A percentile compares a stretch with the other conserved stretches of the same genome.
Evolutionary conservation across 2,329 filamentous ascomycete genomes (phyloP).

Genomic region (Chaetoscypha palmicola): DNA sequence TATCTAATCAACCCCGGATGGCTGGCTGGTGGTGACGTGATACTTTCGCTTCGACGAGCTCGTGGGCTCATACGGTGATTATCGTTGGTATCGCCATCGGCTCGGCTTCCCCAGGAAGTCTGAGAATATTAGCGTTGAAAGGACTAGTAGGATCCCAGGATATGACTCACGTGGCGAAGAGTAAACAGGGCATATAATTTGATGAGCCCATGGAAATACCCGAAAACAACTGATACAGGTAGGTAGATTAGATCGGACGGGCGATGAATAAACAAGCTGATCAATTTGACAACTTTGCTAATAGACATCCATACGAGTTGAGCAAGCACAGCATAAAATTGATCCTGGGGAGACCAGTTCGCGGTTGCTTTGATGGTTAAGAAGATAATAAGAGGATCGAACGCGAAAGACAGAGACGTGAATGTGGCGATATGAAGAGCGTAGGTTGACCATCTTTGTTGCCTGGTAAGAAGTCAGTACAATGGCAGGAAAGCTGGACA

Average conservation of each 20-base stretch:
- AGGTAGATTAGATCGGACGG: slow-evolving; percentile 74
- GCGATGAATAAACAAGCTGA: slow-evolving; percentile 79
- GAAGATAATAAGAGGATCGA: slow-evolving; percentile 67
- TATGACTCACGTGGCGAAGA: slow-evolving; percentile 66
- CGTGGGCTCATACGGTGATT: slow-evolving; percentile 45
- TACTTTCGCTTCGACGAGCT: slow-evolving; percentile 29
- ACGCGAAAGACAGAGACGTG: slow-evolving; percentile 75
- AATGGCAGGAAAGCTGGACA: not conserved
- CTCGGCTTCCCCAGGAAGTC: slow-evolving; percentile 94
- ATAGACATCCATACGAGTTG: slow-evolving; percentile 74
- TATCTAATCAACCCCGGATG: slow-evolving; percentile 39
- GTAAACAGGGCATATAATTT: slow-evolving; percentile 84
- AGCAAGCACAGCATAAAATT: slow-evolving; percentile 49
- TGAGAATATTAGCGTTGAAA: slow-evolving; percentile 34
- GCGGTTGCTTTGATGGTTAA: slow-evolving; percentile 63
- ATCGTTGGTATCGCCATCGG: slow-evolving; percentile 82
- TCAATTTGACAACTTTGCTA: slow-evolving; percentile 85
- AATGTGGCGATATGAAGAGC: slow-evolving; percentile 89
- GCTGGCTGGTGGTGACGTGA: slow-evolving; percentile 40
- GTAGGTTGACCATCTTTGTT: slow-evolving; percentile 90
- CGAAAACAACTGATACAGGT: slow-evolving; percentile 81
- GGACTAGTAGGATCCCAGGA: no score
- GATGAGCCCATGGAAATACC: slow-evolving; percentile 87
- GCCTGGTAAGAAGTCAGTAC: slow-evolving; percentile 44
- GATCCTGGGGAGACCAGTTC: slow-evolving; percentile 48